Percentiles rank a stretch among this genome's conserved stretches.
phyloP scores from a whole-genome alignment of 164 flowering plant species.

The Tetrastigma voinierianum region DNA sequence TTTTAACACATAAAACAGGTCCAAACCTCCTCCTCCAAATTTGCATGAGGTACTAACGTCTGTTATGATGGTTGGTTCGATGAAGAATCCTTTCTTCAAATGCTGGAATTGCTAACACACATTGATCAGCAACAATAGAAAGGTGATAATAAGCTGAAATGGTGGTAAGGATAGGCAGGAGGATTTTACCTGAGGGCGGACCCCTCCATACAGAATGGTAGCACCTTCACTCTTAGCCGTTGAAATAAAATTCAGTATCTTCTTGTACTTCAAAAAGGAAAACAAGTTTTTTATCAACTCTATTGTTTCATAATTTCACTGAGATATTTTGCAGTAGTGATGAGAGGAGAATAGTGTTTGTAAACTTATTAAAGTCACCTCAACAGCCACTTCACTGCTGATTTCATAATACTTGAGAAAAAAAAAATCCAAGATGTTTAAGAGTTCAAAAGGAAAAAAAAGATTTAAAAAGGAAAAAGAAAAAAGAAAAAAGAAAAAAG shows the following conservation, averaged over 20 bases:
- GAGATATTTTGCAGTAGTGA: too few species aligned
- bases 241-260: conserved; percentile 69
- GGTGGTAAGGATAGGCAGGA: background rate
- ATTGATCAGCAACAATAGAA: background rate
- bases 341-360: too few species aligned
- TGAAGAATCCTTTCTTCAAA: conserved; percentile 75
- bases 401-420: too few species aligned
- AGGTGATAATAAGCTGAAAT: background rate
- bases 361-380: too few species aligned
- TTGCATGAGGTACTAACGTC: conserved; percentile 86
- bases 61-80: conserved; percentile 82
- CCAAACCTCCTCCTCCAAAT: conserved; percentile 99
- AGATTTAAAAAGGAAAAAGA: conserved; percentile 15
- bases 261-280: conserved; percentile 62
- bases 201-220: conserved; percentile 81
- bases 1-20: conserved; percentile 90
- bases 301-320: too few species aligned
- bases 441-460: background rate
- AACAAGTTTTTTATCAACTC: too few species aligned
- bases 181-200: conserved; percentile 70
- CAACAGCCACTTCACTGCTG: too few species aligned
- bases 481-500: conserved; percentile 1
- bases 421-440: too few species aligned
- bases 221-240: conserved; percentile 96
- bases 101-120: conserved; percentile 47